Evolutionary conservation across 768 basidiomycete species (phyloP), one percentile per base, ranked within the genome.

Genomic region (Tylopilus intermedius): DNA sequence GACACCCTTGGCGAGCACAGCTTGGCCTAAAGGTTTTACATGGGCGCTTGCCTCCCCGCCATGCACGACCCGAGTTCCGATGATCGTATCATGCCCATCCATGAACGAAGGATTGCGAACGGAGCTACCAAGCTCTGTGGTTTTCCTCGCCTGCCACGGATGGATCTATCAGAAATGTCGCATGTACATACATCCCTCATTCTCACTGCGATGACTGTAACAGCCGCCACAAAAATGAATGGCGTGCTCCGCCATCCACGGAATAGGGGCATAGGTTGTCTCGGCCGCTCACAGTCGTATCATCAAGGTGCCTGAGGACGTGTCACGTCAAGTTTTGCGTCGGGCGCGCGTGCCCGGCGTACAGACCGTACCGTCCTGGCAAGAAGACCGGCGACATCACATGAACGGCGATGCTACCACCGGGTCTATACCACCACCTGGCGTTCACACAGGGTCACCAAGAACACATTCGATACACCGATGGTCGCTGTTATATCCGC

Each of bases 21-120:
- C 60, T 51, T 51, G 61, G 49, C 51, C n/a, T 29, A 50, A 48
- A 7, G n/a, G 30, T 30, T 3, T 27, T 41, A 18, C 29, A 50
- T 48, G 42, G 46, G 47, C 51, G 49, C 38, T 5, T 6, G 38
- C 30, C 14, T 44, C 22, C 30, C 30, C 9, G 30, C 9, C 30
- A 30, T 30, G 30, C 30, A 30, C 30, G 38, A 37, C 14, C 30
- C 30, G 13, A 1, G 18, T 13, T 54, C 56, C 50, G 27, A 45
- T 55, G 35, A 48, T 59, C 41, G 45, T 39, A 53, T 53, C 41
- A 26, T 44, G 3, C 8, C 33, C 14, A 24, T 14, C 41, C 5
- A 15, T 8, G 32, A 38, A 18, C 30, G 13, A 26, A 44, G 39
- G 0, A 15, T 39, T 26, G 7, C 8, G 5, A 26, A 29, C 38